These are phyloP conservation scores for Iris pallida DNA, from an alignment of 116 monocot species.

Conservation along the genomic window DNA sequence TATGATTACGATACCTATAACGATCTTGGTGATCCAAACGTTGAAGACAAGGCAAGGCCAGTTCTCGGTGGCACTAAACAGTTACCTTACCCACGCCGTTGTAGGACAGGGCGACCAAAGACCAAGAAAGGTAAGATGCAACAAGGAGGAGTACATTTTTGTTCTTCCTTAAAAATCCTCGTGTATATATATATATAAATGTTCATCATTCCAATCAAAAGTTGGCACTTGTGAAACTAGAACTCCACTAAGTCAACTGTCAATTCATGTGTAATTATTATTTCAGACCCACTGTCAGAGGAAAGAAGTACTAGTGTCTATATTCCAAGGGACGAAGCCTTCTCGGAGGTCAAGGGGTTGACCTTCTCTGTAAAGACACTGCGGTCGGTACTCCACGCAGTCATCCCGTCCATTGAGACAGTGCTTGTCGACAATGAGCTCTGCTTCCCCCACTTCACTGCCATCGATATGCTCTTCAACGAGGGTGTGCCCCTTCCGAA, in stretches of 20 bases:
- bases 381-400: slow-evolving; percentile 23
- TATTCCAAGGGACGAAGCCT: slow-evolving; percentile 60
- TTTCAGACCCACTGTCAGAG: slow-evolving; percentile 41
- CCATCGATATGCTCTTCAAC: slow-evolving; percentile 45
- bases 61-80: slow-evolving; percentile 44
- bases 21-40: slow-evolving; percentile 51
- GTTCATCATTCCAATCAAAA: too few relatives aligned
- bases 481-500: slow-evolving; percentile 39
- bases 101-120: slow-evolving; percentile 46
- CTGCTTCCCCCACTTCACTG: slow-evolving; percentile 47
- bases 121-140: slow-evolving; percentile 40
- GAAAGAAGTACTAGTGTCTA: slow-evolving; percentile 16
- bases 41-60: slow-evolving; percentile 12
- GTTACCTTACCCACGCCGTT: slow-evolving; percentile 58
- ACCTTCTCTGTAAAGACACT: slow-evolving; percentile 30
- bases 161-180: too few relatives aligned
- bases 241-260: background rate
- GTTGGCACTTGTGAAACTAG: too few relatives aligned
- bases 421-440: slow-evolving; percentile 14
- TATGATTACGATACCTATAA: slow-evolving; percentile 77
- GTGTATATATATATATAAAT: too few relatives aligned
- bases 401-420: slow-evolving; percentile 33
- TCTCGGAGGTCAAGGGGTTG: slow-evolving; percentile 36
- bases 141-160: too few relatives aligned
- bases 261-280: too few relatives aligned